Percentiles rank a stretch among this genome's conserved stretches.
These are phyloP conservation scores for Rhododendron molle DNA, from an alignment of 148 eudicot species.

Conservation along the genomic window DNA sequence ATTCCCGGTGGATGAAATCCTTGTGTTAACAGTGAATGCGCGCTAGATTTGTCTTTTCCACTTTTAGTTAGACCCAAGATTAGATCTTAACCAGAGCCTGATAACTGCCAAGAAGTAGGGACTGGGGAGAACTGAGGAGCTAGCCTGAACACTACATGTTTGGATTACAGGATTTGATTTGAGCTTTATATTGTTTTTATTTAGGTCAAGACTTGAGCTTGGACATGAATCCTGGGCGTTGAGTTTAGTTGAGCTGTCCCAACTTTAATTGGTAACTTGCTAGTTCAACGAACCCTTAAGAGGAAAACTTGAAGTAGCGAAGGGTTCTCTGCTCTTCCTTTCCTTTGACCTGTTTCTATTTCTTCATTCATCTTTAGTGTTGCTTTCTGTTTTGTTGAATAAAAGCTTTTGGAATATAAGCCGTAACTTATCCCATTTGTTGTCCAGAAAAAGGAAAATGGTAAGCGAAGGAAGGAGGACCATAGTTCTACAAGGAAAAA, in stretches of 20 bases:
- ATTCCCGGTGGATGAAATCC: not conserved
- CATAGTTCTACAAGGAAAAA: constrained; percentile 46
- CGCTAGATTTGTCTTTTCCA: not conserved
- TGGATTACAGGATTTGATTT: not conserved
- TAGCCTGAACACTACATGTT: not conserved
- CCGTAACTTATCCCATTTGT: not conserved
- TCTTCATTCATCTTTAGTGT: not conserved
- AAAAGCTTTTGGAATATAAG: not conserved
- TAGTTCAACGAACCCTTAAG: not conserved
- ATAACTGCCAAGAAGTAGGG: not conserved
- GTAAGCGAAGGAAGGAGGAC: constrained; percentile 87
- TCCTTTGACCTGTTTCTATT: not conserved
- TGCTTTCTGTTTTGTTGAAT: not conserved
- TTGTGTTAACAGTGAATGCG: not conserved
- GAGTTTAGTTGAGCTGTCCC: not conserved
- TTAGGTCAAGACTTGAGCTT: not conserved
- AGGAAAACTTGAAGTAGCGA: not conserved
- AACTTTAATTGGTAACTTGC: not conserved
- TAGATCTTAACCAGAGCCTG: not conserved
- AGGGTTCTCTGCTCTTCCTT: not conserved
- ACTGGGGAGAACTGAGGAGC: not conserved
- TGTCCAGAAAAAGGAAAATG: constrained; percentile 71
- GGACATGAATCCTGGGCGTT: not conserved
- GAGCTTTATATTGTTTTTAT: not conserved
- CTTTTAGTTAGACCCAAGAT: not conserved